These are phyloP conservation scores for Rhododendron griersonianum DNA, from an alignment of 148 eudicot species.

Conservation along the genomic window DNA sequence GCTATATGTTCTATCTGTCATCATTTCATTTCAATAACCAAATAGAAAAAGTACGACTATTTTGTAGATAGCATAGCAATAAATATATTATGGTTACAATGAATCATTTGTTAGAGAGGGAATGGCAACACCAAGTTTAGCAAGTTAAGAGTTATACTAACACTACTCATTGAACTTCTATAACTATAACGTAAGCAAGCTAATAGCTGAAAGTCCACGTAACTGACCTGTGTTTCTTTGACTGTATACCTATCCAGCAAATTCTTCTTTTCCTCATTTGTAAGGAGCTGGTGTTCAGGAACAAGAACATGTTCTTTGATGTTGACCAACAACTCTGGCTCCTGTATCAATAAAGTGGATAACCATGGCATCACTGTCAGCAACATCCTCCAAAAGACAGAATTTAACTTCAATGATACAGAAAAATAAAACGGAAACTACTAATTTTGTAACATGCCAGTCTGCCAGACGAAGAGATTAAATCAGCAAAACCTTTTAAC, in stretches of 20 bases:
- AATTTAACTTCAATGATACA: neutral
- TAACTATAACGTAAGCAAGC: neutral
- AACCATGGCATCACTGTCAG: neutral
- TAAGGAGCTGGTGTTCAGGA: constrained; percentile 83
- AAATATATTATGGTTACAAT: too few relatives aligned
- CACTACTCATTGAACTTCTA: neutral
- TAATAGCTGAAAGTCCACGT: neutral
- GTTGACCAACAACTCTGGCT: constrained; percentile 81
- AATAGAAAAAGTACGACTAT: too few relatives aligned
- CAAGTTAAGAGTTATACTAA: neutral
- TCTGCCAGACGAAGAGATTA: neutral
- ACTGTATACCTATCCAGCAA: constrained; percentile 84
- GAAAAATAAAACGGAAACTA: neutral
- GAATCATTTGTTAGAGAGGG: neutral
- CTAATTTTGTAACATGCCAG: neutral
- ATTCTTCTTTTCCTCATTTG: constrained; percentile 80
- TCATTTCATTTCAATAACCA: too few relatives aligned
- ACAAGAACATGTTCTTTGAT: constrained; percentile 82
- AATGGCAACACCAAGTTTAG: neutral
- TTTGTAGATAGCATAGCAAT: too few relatives aligned
- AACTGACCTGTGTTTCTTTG: constrained; percentile 89
- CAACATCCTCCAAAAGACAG: neutral
- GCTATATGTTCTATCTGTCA: too few relatives aligned
- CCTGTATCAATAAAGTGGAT: constrained; percentile 38
- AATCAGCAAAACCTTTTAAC: neutral